Evolutionary conservation across 257 asterid genomes (phyloP).

Genomic region (Solanum pimpinellifolium): DNA sequence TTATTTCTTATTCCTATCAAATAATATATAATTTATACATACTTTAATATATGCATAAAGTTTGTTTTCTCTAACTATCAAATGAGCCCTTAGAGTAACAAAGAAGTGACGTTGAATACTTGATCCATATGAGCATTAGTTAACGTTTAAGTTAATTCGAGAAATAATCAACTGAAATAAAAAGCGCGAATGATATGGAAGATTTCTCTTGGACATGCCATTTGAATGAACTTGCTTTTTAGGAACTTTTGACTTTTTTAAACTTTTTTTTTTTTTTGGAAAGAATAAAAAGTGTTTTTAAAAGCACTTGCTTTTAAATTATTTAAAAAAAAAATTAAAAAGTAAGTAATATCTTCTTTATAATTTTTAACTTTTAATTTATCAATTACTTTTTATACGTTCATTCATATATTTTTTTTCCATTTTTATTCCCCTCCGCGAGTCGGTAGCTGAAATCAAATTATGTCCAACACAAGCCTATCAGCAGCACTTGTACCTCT

Average conservation of each 20-base stretch:
- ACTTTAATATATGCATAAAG: too few relatives aligned
- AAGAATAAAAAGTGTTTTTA: too few relatives aligned
- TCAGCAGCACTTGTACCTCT: background rate
- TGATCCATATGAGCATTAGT: background rate
- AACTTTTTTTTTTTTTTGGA: background rate
- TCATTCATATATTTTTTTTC: too few relatives aligned
- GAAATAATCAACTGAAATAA: background rate
- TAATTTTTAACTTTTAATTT: too few relatives aligned
- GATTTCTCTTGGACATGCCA: background rate
- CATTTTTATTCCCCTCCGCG: background rate
- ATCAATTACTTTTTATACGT: too few relatives aligned
- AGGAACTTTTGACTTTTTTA: too few relatives aligned
- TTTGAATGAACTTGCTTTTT: background rate
- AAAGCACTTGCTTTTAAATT: too few relatives aligned
- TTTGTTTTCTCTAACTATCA: too few relatives aligned
- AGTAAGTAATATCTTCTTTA: too few relatives aligned
- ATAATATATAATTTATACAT: too few relatives aligned
- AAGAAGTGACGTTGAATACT: background rate
- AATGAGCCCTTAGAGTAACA: background rate
- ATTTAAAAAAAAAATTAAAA: too few relatives aligned
- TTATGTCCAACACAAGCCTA: background rate
- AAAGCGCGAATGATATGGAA: background rate
- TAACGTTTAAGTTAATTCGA: background rate
- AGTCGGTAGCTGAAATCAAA: background rate
- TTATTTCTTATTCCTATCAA: too few relatives aligned